Evolutionary conservation across 2,329 filamentous ascomycete genomes (phyloP).

Genomic region (Albifimbria verrucaria): DNA sequence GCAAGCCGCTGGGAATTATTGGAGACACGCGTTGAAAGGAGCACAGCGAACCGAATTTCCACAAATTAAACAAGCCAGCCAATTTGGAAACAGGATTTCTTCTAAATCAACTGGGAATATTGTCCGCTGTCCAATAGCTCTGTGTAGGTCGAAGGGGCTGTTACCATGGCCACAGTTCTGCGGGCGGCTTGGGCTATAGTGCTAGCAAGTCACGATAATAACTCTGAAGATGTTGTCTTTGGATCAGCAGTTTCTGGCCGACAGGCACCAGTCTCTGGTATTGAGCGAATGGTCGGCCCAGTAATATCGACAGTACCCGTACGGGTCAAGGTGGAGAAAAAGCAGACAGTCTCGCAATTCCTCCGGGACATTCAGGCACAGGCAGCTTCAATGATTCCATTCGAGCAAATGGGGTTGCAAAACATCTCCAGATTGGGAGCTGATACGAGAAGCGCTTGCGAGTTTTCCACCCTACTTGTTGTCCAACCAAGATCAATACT

Average conservation of each 20-base stretch:
- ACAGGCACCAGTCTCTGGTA: slow-evolving; percentile 13
- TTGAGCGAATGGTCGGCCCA: slow-evolving; percentile 14
- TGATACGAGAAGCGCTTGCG: not conserved
- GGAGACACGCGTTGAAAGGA: too few relatives aligned
- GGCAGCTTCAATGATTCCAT: slow-evolving; percentile 2
- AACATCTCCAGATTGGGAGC: not conserved
- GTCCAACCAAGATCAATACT: not conserved
- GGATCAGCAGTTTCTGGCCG: slow-evolving; percentile 18
- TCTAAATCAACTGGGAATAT: too few relatives aligned
- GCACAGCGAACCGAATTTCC: too few relatives aligned
- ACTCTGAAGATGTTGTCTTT: slow-evolving; percentile 15
- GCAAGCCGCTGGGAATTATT: too few relatives aligned
- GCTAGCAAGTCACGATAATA: slow-evolving; percentile 14
- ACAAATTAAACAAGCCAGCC: too few relatives aligned
- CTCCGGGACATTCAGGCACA: slow-evolving; percentile 9
- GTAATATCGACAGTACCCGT: slow-evolving; percentile 16
- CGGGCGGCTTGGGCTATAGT: slow-evolving; percentile 16
- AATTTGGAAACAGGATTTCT: too few relatives aligned
- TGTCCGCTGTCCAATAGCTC: slow-evolving; percentile 4
- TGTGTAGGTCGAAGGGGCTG: too few relatives aligned
- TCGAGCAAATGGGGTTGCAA: not conserved
- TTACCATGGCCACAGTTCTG: slow-evolving; percentile 13
- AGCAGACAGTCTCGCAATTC: slow-evolving; percentile 4
- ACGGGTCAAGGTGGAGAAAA: slow-evolving; percentile 1
- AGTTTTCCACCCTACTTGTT: not conserved